Conservation (phyloP, 306 rosid species). For the Rosa lucieae region DNA sequence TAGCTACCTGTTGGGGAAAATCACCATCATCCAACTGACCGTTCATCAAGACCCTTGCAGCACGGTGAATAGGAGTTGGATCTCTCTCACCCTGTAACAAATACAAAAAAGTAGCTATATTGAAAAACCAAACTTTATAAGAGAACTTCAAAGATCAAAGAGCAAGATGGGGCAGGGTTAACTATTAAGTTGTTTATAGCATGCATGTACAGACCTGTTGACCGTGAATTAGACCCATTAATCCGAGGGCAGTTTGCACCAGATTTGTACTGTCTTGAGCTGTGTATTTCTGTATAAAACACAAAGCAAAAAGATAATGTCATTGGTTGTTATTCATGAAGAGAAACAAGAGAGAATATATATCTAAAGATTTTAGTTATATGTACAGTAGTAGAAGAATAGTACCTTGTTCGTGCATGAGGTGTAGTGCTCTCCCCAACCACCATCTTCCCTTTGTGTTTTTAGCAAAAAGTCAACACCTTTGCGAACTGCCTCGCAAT, state of each 20-base stretch:
- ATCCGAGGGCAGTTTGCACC: conserved; percentile 34
- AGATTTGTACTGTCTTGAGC: conserved; percentile 35
- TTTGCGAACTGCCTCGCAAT: too few relatives aligned
- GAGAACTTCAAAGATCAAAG: too few relatives aligned
- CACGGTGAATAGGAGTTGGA: conserved; percentile 41
- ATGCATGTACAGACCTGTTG: conserved; percentile 25
- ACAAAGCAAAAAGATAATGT: too few relatives aligned
- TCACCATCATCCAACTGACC: not conserved
- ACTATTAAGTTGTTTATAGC: not conserved
- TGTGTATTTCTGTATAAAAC: conserved; percentile 25
- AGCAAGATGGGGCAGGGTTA: too few relatives aligned
- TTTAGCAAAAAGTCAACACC: too few relatives aligned
- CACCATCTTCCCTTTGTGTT: conserved; percentile 74
- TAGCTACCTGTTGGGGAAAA: conserved; percentile 25
- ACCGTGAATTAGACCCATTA: conserved; percentile 12
- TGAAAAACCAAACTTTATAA: not conserved
- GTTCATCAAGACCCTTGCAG: conserved; percentile 29
- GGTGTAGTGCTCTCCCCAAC: conserved; percentile 65
- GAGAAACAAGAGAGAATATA: too few relatives aligned
- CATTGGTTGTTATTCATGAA: too few relatives aligned
- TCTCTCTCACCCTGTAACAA: conserved; percentile 31
- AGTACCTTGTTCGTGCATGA: conserved; percentile 23
- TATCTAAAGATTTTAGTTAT: too few relatives aligned
- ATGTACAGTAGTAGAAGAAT: too few relatives aligned
- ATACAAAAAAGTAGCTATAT: not conserved